Conservation (phyloP, 192 early-diverging fungal genomes). For the Gamsiella multidivaricata region DNA sequence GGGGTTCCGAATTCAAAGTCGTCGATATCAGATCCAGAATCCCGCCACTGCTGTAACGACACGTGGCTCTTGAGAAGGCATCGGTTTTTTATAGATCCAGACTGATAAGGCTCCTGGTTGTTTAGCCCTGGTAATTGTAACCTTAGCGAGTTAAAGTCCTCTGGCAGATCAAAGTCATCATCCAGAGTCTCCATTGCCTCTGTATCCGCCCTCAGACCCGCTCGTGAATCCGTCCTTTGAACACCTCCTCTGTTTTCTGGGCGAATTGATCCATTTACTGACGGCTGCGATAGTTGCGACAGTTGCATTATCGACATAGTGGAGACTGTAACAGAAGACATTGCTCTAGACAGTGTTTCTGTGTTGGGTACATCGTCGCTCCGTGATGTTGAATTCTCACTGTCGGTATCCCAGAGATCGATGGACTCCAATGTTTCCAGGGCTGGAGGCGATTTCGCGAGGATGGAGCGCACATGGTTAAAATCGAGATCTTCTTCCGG, state of each 20-base stretch:
- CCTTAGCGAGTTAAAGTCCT: constrained; percentile 16
- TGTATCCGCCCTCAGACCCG: neutral
- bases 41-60: constrained; percentile 21
- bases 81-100: no score
- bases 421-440: constrained; percentile 20
- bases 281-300: neutral
- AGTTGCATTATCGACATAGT: neutral
- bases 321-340: neutral
- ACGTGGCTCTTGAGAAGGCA: no score
- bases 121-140: neutral
- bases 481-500: constrained; percentile 43
- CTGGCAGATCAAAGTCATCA: constrained; percentile 33
- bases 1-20: constrained; percentile 26
- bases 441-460: constrained; percentile 21
- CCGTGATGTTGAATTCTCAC: constrained; percentile 13
- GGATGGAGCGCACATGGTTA: constrained; percentile 27
- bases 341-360: neutral
- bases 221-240: neutral
- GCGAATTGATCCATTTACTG: neutral
- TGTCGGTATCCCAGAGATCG: constrained; percentile 41
- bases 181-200: constrained; percentile 35
- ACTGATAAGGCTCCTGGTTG: neutral
- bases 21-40: constrained; percentile 20
- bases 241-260: neutral
- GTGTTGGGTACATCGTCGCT: neutral